Evolutionary conservation across 1,284 basidiomycete species (phyloP).

Genomic region (Hemileia vastatrix): DNA sequence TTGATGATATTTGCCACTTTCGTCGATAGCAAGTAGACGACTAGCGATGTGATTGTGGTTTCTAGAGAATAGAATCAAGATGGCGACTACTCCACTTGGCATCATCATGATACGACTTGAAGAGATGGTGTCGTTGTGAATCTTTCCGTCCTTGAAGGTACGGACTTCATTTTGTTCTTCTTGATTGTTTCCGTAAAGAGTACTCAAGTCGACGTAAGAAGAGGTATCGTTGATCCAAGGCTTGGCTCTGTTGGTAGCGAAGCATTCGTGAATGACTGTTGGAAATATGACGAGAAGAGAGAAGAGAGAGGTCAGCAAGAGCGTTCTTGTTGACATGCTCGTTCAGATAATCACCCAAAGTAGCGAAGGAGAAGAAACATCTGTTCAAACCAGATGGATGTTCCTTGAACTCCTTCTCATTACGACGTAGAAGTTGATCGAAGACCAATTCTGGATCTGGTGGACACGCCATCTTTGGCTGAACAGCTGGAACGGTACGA

Average conservation of each 20-base stretch:
- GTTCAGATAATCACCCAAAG: neutral
- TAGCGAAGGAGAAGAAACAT: slow-evolving; percentile 35
- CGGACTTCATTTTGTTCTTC: slow-evolving; percentile 52
- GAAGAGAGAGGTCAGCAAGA: no score
- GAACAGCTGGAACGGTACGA: slow-evolving; percentile 18
- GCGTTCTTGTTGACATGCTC: no score
- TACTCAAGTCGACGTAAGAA: slow-evolving; percentile 66
- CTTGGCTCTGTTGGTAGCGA: slow-evolving; percentile 26
- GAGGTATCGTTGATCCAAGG: slow-evolving; percentile 55
- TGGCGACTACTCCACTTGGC: slow-evolving; percentile 60
- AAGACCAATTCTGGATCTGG: slow-evolving; percentile 26
- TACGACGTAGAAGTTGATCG: slow-evolving; percentile 20
- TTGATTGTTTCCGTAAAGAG: slow-evolving; percentile 60
- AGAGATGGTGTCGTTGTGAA: slow-evolving; percentile 62
- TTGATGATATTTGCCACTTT: slow-evolving; percentile 46
- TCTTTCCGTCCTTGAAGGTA: slow-evolving; percentile 48
- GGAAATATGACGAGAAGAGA: no score
- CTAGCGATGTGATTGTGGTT: slow-evolving; percentile 67
- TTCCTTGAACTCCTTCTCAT: slow-evolving; percentile 8
- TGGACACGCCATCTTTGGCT: slow-evolving; percentile 16
- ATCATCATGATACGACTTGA: slow-evolving; percentile 60
- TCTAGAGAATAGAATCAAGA: slow-evolving; percentile 57
- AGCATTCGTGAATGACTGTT: slow-evolving; percentile 38
- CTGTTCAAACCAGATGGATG: slow-evolving; percentile 35
- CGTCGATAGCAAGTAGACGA: slow-evolving; percentile 60